phyloP scores from a whole-genome alignment of 495 filamentous ascomycete genomes.

The Jackrogersella minutella region DNA sequence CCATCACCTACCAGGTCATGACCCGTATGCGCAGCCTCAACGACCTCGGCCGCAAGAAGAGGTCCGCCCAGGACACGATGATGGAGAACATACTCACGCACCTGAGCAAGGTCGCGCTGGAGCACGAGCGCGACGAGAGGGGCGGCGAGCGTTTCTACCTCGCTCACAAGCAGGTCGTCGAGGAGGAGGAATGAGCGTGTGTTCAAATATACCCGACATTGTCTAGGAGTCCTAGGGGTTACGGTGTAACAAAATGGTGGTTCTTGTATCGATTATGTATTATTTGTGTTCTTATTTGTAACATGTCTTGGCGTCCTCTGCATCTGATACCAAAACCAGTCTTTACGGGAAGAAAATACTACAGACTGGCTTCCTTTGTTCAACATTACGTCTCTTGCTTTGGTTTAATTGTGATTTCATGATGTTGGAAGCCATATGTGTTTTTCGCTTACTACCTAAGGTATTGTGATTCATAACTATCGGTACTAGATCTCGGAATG shows the following conservation, averaged over 20 bases:
- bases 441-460: too few relatives aligned
- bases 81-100: constrained; percentile 84
- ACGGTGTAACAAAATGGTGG: constrained; percentile 10
- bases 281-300: constrained; percentile 9
- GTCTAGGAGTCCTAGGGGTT: constrained; percentile 4
- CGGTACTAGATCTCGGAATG: too few relatives aligned
- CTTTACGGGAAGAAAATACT: constrained; percentile 28
- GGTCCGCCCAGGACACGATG: constrained; percentile 73
- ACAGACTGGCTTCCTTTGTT: constrained; percentile 34
- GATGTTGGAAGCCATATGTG: too few relatives aligned
- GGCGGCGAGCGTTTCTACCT: constrained; percentile 65
- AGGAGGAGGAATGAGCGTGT: constrained; percentile 68
- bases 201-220: not conserved
- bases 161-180: constrained; percentile 66
- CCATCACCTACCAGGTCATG: constrained; percentile 79
- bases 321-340: constrained; percentile 30
- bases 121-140: constrained; percentile 70
- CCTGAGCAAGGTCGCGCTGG: constrained; percentile 76
- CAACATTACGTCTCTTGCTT: not conserved
- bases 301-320: constrained; percentile 10
- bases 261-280: not conserved
- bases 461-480: too few relatives aligned
- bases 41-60: constrained; percentile 82
- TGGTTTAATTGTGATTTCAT: not conserved
- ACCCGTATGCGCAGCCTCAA: constrained; percentile 72